Conservation (phyloP, 1,139 yeast species). For the Kodamaea derodonti region DNA sequence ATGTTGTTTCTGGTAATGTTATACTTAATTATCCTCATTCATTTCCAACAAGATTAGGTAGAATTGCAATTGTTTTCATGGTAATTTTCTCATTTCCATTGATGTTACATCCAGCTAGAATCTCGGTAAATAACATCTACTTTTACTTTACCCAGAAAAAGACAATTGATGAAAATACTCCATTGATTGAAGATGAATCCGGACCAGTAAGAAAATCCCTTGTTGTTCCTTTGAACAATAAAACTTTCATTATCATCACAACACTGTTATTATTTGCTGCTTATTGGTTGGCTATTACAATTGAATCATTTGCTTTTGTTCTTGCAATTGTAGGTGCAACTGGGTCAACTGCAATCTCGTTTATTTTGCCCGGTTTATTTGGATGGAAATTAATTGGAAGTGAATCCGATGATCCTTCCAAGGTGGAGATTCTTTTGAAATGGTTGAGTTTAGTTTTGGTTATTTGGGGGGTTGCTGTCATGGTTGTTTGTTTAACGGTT, state of each 20-base stretch:
- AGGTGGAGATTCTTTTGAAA: conserved; percentile 23
- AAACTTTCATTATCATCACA: conserved; percentile 48
- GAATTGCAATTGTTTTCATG: conserved; percentile 73
- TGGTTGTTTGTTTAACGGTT: conserved; percentile 59
- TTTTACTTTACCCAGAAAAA: conserved; percentile 35
- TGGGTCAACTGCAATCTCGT: conserved; percentile 58
- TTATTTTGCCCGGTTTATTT: conserved; percentile 56
- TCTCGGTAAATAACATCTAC: conserved; percentile 72
- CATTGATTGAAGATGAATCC: conserved; percentile 15
- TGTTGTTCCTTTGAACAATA: conserved; percentile 50
- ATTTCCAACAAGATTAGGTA: conserved; percentile 57
- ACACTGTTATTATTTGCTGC: conserved; percentile 39
- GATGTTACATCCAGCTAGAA: conserved; percentile 89
- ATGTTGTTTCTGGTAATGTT: conserved; percentile 64
- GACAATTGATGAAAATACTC: conserved; percentile 9
- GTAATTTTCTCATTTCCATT: conserved; percentile 86
- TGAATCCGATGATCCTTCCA: conserved; percentile 20
- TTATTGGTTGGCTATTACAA: conserved; percentile 41
- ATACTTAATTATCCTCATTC: conserved; percentile 58
- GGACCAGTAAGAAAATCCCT: conserved; percentile 11
- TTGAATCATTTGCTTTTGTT: conserved; percentile 52
- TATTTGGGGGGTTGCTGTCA: conserved; percentile 63
- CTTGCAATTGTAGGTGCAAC: conserved; percentile 60
- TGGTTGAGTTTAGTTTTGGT: conserved; percentile 29
- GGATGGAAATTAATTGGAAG: conserved; percentile 47